Conservation (phyloP, 1,139 yeast genomes). For the Yamadazyma buinensis region DNA sequence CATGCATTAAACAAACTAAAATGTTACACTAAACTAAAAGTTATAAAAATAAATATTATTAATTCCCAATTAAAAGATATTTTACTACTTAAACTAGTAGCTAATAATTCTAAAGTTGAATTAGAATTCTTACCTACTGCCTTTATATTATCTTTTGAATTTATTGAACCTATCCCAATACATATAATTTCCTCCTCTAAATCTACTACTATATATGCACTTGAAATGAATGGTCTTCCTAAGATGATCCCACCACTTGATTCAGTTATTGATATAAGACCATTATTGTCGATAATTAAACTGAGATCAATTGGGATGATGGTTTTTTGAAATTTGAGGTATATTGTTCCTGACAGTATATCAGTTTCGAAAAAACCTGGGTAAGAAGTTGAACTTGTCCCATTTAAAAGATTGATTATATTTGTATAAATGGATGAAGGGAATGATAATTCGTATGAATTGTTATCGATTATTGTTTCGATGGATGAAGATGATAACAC, state of each 20-base stretch:
- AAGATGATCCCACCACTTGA: slow-evolving; percentile 19
- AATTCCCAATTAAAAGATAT: too few relatives aligned
- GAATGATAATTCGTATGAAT: slow-evolving; percentile 3
- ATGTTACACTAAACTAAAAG: too few relatives aligned
- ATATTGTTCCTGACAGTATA: not conserved
- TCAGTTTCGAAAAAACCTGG: slow-evolving; percentile 5
- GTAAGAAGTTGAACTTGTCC: slow-evolving; percentile 1
- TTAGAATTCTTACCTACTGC: not conserved
- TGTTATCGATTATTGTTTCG: slow-evolving; percentile 4
- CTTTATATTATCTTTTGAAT: slow-evolving; percentile 4
- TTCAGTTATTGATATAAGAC: slow-evolving; percentile 2
- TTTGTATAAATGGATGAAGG: slow-evolving; percentile 4
- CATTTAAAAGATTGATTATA: slow-evolving; percentile 28
- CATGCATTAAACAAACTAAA: too few relatives aligned
- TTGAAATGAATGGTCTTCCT: slow-evolving; percentile 73
- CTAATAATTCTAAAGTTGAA: not conserved
- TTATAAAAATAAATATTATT: too few relatives aligned
- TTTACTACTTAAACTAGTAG: too few relatives aligned
- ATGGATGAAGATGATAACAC: not conserved
- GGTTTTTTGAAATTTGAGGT: slow-evolving; percentile 1
- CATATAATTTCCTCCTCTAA: slow-evolving; percentile 60
- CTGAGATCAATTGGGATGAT: slow-evolving; percentile 3
- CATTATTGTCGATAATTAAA: slow-evolving; percentile 4
- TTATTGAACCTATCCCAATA: slow-evolving; percentile 28
- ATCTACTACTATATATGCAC: slow-evolving; percentile 77